Percentiles rank a stretch among this genome's conserved stretches.
phyloP scores from a whole-genome alignment of 352 stramenopile species.

The Peronospora tabacina region DNA sequence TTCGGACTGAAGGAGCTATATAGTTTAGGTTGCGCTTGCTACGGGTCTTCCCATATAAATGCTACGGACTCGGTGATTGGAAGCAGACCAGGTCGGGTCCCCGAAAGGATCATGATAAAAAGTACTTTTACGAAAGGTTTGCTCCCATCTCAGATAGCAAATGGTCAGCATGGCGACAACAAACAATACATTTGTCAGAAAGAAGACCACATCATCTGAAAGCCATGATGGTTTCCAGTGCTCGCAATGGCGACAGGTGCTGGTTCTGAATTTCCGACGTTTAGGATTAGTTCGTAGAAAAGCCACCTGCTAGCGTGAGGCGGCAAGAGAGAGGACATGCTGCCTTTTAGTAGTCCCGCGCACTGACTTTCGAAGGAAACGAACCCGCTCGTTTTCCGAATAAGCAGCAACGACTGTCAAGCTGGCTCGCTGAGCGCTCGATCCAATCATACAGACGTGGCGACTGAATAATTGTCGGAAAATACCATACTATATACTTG shows the following conservation, averaged over 20 bases:
- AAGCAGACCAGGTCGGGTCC: conserved; percentile 7
- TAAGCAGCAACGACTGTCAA: not conserved
- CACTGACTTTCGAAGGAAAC: conserved; percentile 12
- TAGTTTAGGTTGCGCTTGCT: conserved; percentile 2
- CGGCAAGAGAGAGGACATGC: conserved; percentile 10
- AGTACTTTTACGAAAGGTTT: conserved; percentile 1
- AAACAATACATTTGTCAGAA: too few relatives aligned
- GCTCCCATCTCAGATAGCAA: too few relatives aligned
- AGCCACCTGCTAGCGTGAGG: conserved; percentile 4
- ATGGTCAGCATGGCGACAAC: too few relatives aligned
- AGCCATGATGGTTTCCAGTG: not conserved
- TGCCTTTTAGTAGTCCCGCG: conserved; percentile 10
- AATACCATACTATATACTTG: not conserved
- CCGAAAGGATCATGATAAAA: not conserved
- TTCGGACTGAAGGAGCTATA: not conserved
- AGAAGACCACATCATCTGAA: not conserved
- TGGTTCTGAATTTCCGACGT: conserved; percentile 15
- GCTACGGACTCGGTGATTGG: not conserved
- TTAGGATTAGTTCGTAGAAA: conserved; percentile 5
- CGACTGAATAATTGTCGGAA: not conserved
- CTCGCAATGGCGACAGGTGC: not conserved
- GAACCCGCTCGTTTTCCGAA: conserved; percentile 15
- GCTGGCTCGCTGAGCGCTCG: not conserved
- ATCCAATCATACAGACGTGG: too few relatives aligned
- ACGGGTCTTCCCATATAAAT: conserved; percentile 30